phyloP scores from a whole-genome alignment of 1,284 basidiomycete genomes.

The Ganoderma leucocontextum region DNA sequence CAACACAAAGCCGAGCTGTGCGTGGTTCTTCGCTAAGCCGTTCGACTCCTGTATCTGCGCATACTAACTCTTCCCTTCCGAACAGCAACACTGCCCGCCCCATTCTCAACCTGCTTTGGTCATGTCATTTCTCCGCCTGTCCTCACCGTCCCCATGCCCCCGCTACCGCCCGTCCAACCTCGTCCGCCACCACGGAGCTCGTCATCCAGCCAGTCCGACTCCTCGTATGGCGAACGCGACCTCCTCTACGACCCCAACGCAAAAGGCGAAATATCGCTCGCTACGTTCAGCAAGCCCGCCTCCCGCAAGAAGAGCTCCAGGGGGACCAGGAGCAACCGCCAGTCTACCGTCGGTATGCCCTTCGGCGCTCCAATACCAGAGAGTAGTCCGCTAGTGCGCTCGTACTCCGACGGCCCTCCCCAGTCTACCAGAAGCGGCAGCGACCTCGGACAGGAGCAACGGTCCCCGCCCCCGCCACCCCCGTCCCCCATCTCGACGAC shows the following conservation, averaged over 20 bases:
- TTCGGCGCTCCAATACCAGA: not conserved
- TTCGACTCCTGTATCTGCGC: not conserved
- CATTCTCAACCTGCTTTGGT: conserved; percentile 74
- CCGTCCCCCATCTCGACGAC: conserved; percentile 2
- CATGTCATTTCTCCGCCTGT: conserved; percentile 67
- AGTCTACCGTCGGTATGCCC: conserved; percentile 5
- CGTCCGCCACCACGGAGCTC: conserved; percentile 30
- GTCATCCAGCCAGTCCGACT: conserved; percentile 20
- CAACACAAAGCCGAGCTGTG: conserved; percentile 44
- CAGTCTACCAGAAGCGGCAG: not conserved
- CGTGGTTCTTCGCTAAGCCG: conserved; percentile 8
- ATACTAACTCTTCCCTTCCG: not conserved
- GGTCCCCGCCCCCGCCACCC: conserved; percentile 8
- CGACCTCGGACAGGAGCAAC: not conserved
- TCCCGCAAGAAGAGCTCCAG: conserved; percentile 14
- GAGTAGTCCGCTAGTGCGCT: conserved; percentile 18
- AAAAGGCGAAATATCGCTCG: conserved; percentile 23
- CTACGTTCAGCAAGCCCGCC: conserved; percentile 14
- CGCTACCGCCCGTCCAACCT: conserved; percentile 66
- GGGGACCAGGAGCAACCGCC: conserved; percentile 10
- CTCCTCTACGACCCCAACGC: conserved; percentile 16
- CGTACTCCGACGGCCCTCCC: conserved; percentile 17
- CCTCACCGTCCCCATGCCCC: conserved; percentile 72
- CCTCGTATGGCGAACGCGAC: conserved; percentile 13
- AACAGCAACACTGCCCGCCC: conserved; percentile 69